Percentiles rank a stretch among this genome's conserved stretches.
Conservation (phyloP, 441 rosid genomes). For the Euphorbia schlechtendalii region DNA sequence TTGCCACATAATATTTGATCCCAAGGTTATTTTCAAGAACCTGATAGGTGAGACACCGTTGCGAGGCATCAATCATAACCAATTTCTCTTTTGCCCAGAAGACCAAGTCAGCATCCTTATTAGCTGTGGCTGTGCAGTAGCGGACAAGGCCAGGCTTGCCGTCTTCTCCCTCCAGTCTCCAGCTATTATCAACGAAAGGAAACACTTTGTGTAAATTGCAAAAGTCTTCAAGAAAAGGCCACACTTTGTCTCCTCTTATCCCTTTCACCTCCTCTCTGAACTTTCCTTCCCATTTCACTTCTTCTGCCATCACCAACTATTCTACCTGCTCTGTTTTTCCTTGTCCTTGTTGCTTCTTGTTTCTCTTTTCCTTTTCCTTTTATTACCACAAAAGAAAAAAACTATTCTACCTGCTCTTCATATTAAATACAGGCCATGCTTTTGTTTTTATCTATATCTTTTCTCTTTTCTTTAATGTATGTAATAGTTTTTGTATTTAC, state of each 20-base stretch:
- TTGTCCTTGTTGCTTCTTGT: no score
- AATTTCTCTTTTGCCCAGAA: neutral
- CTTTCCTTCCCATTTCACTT: constrained; percentile 46
- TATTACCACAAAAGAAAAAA: no score
- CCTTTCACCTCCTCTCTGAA: constrained; percentile 27
- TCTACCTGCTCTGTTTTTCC: no score
- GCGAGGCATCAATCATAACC: neutral
- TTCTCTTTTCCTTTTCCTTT: no score
- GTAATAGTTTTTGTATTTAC: no score
- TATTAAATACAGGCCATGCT: no score
- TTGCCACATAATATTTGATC: neutral
- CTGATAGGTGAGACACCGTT: neutral
- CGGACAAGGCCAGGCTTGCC: constrained; percentile 48
- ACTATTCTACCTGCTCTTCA: no score
- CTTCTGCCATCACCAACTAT: constrained; percentile 21
- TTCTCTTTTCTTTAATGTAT: no score
- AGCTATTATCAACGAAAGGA: constrained; percentile 34
- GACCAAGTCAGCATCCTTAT: neutral
- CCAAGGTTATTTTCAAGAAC: neutral
- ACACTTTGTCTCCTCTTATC: constrained; percentile 37
- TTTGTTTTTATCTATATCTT: no score
- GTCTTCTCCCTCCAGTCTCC: constrained; percentile 32
- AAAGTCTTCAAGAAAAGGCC: constrained; percentile 46
- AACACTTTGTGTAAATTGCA: constrained; percentile 42
- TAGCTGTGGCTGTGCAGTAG: no score